Conservation (phyloP, 108 stramenopile genomes). For the Skeletonema menzelii region DNA sequence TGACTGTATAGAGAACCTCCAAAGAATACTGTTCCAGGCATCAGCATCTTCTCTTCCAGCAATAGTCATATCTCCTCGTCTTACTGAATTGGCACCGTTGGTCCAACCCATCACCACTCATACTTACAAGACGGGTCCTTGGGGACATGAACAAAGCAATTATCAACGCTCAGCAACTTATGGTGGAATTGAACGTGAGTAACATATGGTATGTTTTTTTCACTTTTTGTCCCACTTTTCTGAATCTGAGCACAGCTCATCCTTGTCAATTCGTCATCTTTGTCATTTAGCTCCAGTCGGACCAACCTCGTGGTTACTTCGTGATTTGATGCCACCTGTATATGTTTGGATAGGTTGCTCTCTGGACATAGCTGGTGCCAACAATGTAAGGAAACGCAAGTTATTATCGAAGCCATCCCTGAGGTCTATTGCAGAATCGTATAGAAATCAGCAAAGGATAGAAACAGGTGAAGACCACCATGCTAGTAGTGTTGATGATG, state of each 20-base stretch:
- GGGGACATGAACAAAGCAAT: conserved; percentile 64
- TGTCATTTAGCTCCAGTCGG: conserved; percentile 51
- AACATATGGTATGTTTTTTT: too few species aligned
- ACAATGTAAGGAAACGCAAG: conserved; percentile 16
- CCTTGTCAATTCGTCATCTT: too few species aligned
- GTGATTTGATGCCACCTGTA: conserved; percentile 76
- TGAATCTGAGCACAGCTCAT: too few species aligned
- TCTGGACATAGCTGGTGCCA: conserved; percentile 5
- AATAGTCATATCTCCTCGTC: conserved; percentile 65
- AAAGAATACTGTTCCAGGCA: conserved; percentile 53
- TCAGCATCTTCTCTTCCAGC: conserved; percentile 50
- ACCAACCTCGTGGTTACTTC: conserved; percentile 68
- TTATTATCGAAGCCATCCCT: conserved; percentile 8
- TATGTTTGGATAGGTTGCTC: conserved; percentile 66
- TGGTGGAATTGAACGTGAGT: conserved; percentile 57
- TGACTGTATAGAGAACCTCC: conserved; percentile 45
- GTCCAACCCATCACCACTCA: conserved; percentile 23
- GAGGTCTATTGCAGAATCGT: conserved; percentile 13
- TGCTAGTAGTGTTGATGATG: background rate
- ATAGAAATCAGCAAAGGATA: conserved; percentile 7
- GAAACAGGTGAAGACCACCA: background rate
- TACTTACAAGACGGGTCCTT: conserved; percentile 30
- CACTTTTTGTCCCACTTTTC: too few species aligned
- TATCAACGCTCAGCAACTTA: conserved; percentile 61
- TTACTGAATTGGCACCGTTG: conserved; percentile 45